Evolutionary conservation across 1,284 basidiomycete genomes (phyloP).

Genomic region (Mycena sp.): DNA sequence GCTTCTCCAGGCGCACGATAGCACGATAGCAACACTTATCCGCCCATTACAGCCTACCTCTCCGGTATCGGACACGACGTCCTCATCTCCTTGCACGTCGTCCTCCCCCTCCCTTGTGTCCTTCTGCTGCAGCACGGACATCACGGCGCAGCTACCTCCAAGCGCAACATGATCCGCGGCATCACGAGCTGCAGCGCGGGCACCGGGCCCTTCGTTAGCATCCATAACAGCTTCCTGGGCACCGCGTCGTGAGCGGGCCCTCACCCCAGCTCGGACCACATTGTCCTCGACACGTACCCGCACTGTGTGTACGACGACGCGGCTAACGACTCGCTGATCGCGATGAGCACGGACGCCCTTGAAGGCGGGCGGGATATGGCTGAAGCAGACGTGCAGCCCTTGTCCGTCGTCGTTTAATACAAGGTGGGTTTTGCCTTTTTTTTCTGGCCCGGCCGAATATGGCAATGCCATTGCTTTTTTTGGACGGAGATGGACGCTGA

Average conservation of each 20-base stretch:
- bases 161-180: conserved; percentile 81
- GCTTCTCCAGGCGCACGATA: conserved; percentile 40
- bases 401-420: too few relatives aligned
- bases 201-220: conserved; percentile 84
- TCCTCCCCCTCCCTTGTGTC: neutral
- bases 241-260: conserved; percentile 72
- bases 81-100: conserved; percentile 62
- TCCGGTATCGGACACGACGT: conserved; percentile 59
- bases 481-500: too few relatives aligned
- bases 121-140: too few relatives aligned
- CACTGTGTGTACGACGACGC: conserved; percentile 48
- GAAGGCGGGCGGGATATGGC: too few relatives aligned
- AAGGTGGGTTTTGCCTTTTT: too few relatives aligned
- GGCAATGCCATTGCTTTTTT: too few relatives aligned
- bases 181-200: conserved; percentile 75
- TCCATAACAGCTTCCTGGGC: conserved; percentile 85
- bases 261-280: conserved; percentile 81
- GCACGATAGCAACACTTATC: conserved; percentile 20
- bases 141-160: conserved; percentile 60
- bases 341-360: too few relatives aligned
- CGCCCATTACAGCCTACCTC: conserved; percentile 47
- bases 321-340: too few relatives aligned
- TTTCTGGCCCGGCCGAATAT: too few relatives aligned
- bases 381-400: too few relatives aligned
- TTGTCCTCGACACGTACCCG: conserved; percentile 47